phyloP scores from a whole-genome alignment of 208 protist species.

The Spongospora subterranea region DNA sequence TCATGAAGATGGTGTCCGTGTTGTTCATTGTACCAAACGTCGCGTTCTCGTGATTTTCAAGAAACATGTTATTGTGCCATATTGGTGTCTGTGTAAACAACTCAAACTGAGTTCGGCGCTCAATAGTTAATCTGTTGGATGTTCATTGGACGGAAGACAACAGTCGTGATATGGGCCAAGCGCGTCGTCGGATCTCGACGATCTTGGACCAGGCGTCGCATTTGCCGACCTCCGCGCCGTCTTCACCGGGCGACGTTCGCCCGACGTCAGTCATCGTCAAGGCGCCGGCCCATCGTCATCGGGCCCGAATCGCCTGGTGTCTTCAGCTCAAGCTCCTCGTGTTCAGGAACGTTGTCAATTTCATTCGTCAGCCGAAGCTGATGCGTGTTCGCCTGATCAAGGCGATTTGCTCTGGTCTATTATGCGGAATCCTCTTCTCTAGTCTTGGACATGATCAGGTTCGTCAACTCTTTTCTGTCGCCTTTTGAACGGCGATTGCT shows the following conservation, averaged over 20 bases:
- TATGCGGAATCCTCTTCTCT: background rate
- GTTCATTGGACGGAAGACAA: background rate
- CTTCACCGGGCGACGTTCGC: background rate
- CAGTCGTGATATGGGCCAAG: background rate
- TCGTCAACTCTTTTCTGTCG: too few relatives aligned
- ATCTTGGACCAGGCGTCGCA: background rate
- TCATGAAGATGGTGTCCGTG: too few relatives aligned
- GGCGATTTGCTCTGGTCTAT: background rate
- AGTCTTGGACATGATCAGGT: background rate
- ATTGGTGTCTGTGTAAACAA: too few relatives aligned
- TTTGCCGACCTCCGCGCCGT: background rate
- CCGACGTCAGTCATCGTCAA: background rate
- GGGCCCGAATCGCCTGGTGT: background rate
- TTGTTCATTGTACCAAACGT: too few relatives aligned
- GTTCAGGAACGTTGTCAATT: background rate
- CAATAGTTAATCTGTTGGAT: background rate
- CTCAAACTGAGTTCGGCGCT: too few relatives aligned
- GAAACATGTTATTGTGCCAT: too few relatives aligned
- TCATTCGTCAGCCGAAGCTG: background rate
- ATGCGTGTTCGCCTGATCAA: background rate
- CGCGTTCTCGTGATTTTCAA: too few relatives aligned
- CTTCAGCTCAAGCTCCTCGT: background rate
- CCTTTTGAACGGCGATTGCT: too few relatives aligned
- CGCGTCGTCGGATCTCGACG: background rate
- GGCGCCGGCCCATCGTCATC: background rate